A percentile compares a stretch with the other conserved stretches of the same genome.
Evolutionary conservation across 2,329 filamentous ascomycete genomes (phyloP).

Genomic region (Aplosporella prunicola): DNA sequence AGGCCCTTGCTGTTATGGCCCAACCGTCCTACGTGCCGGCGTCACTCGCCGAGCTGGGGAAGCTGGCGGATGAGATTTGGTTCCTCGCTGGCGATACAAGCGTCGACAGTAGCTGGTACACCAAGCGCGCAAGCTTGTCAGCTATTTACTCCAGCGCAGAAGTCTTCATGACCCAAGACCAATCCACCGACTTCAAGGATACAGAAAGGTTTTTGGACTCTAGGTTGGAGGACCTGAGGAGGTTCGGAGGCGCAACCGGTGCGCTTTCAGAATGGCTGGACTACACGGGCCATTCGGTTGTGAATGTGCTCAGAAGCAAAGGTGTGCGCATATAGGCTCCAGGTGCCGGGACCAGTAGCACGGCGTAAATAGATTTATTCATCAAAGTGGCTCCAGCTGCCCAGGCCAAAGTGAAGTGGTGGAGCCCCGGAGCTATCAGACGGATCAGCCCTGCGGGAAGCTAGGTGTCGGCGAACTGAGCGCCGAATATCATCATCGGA

Average conservation of each 20-base stretch:
- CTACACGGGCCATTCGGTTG: constrained; percentile 64
- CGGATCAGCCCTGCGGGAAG: no score
- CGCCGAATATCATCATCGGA: constrained; percentile 9
- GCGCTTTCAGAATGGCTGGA: constrained; percentile 68
- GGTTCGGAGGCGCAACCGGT: constrained; percentile 51
- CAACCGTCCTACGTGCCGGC: constrained; percentile 67
- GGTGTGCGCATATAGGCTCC: constrained; percentile 65
- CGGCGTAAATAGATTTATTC: not conserved
- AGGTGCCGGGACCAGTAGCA: no score
- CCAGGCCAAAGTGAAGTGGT: no score
- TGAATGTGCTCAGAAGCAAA: constrained; percentile 83
- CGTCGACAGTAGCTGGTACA: constrained; percentile 85
- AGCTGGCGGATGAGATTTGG: constrained; percentile 85
- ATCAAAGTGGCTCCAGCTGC: no score
- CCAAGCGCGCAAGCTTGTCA: constrained; percentile 53
- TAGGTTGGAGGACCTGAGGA: constrained; percentile 59
- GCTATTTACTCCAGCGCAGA: constrained; percentile 65
- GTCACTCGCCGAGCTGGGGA: constrained; percentile 68
- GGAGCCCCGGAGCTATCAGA: no score
- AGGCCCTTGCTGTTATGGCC: constrained; percentile 87
- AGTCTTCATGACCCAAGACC: constrained; percentile 89
- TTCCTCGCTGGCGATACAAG: constrained; percentile 72
- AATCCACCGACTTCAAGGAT: constrained; percentile 59
- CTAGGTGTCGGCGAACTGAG: constrained; percentile 9
- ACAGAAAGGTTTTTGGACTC: constrained; percentile 73